phyloP scores from a whole-genome alignment of 805 yeast genomes.

The Suhomyces xylopsoci region DNA sequence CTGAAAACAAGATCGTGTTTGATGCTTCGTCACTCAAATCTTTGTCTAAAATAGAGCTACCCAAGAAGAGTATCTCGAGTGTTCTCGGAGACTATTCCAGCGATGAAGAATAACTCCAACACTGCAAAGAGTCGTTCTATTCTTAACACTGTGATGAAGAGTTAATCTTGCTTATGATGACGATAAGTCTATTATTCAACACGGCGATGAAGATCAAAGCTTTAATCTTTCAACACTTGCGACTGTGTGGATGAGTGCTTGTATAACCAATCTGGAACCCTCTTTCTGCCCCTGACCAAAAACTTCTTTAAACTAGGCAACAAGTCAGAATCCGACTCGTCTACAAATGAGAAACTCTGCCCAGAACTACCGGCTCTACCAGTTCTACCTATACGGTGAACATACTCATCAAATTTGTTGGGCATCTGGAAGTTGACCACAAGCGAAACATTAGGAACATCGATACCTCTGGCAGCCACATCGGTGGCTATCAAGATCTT shows the following conservation, averaged over 20 bases:
- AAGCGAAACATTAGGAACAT: conserved; percentile 79
- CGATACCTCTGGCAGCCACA: conserved; percentile 94
- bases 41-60: conserved; percentile 5
- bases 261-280: conserved; percentile 26
- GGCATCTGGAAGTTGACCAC: conserved; percentile 89
- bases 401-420: conserved; percentile 71
- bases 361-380: conserved; percentile 92
- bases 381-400: conserved; percentile 94
- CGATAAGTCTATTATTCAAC: too few relatives aligned
- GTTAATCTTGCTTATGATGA: too few relatives aligned
- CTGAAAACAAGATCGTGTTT: conserved; percentile 5
- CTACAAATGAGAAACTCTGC: conserved; percentile 68
- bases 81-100: conserved; percentile 28
- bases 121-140: too few relatives aligned
- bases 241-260: conserved; percentile 13
- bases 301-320: conserved; percentile 51
- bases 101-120: conserved; percentile 20
- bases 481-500: conserved; percentile 85
- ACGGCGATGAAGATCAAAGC: too few relatives aligned
- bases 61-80: neutral
- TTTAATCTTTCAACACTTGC: too few relatives aligned
- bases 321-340: conserved; percentile 51
- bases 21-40: conserved; percentile 6
- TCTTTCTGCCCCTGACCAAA: conserved; percentile 35
- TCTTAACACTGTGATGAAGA: too few relatives aligned